A percentile compares a stretch with the other conserved stretches of the same genome.
Evolutionary conservation across 192 early-diverging fungal species (phyloP).

Genomic region (Helicostylum pulchrum): DNA sequence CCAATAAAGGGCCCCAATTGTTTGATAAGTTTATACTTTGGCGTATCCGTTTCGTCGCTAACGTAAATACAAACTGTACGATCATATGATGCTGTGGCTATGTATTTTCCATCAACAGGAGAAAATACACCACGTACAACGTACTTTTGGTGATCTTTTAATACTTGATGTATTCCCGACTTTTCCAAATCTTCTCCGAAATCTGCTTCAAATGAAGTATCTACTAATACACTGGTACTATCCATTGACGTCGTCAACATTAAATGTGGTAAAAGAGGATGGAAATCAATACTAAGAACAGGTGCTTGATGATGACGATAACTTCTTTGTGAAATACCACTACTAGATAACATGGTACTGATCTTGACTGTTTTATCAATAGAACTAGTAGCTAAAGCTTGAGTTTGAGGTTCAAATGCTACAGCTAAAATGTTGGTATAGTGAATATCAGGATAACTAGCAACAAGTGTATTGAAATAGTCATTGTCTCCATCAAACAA

Average conservation of each 20-base stretch:
- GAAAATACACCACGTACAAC: conserved; percentile 62
- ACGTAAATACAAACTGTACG: conserved; percentile 60
- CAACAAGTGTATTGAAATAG: conserved; percentile 36
- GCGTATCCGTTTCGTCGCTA: conserved; percentile 17
- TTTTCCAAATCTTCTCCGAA: conserved; percentile 5
- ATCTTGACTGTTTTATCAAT: conserved; percentile 63
- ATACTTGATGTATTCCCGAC: conserved; percentile 46
- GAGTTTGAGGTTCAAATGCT: conserved; percentile 30
- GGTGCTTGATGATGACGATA: conserved; percentile 56
- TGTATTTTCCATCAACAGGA: conserved; percentile 44
- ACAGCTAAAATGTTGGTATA: conserved; percentile 56
- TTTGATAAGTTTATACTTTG: conserved; percentile 16
- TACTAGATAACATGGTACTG: conserved; percentile 37
- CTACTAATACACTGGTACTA: conserved; percentile 37
- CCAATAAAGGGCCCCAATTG: conserved; percentile 41
- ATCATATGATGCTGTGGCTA: conserved; percentile 73
- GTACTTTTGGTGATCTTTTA: conserved; percentile 71
- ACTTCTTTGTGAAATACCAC: conserved; percentile 33
- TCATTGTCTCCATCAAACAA: conserved; percentile 28
- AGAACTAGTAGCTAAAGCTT: conserved; percentile 48
- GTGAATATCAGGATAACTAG: conserved; percentile 46
- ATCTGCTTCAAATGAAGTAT: conserved; percentile 25
- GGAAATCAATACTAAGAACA: conserved; percentile 60
- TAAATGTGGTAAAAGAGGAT: conserved; percentile 48
- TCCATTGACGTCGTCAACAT: conserved; percentile 59